Percentiles rank a stretch among this genome's conserved stretches.
These are phyloP conservation scores for Copromyces sp. DNA, from an alignment of 495 filamentous ascomycete species.

Conservation along the genomic window DNA sequence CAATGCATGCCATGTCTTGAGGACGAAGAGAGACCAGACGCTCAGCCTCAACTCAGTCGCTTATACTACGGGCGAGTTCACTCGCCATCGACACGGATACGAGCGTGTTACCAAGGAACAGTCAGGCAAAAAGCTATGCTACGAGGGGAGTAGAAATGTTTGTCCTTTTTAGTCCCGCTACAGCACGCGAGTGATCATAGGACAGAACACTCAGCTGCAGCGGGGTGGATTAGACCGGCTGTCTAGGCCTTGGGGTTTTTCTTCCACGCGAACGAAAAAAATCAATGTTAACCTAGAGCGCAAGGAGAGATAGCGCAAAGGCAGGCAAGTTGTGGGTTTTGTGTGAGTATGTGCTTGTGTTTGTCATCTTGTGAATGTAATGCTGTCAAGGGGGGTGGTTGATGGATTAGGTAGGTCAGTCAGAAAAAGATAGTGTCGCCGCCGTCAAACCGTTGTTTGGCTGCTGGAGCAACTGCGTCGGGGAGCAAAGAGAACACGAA, in stretches of 20 bases:
- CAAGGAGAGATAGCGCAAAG: constrained; percentile 39
- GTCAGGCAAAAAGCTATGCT: neutral
- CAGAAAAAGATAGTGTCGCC: neutral
- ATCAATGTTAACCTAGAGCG: constrained; percentile 42
- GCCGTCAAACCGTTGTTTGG: neutral
- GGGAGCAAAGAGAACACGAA: neutral
- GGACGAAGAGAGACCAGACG: neutral
- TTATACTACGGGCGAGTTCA: neutral
- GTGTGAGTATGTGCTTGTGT: constrained; percentile 11
- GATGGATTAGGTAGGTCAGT: neutral
- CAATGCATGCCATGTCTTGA: neutral
- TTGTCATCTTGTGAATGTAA: neutral
- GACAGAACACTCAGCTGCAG: constrained; percentile 24
- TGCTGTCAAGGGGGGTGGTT: neutral
- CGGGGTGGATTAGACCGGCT: constrained; percentile 54
- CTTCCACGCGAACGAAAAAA: constrained; percentile 51
- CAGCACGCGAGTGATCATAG: constrained; percentile 29
- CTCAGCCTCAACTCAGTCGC: neutral
- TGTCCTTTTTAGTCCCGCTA: constrained; percentile 52
- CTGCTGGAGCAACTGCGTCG: neutral
- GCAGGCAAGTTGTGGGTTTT: constrained; percentile 47
- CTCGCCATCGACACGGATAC: neutral
- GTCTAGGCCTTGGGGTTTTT: constrained; percentile 49
- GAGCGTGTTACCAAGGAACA: neutral
- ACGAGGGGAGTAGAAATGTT: constrained; percentile 25